A percentile compares a stretch with the other conserved stretches of the same genome.
Conservation (phyloP, 2,329 filamentous ascomycete genomes). For the Aspergillus sp. region DNA sequence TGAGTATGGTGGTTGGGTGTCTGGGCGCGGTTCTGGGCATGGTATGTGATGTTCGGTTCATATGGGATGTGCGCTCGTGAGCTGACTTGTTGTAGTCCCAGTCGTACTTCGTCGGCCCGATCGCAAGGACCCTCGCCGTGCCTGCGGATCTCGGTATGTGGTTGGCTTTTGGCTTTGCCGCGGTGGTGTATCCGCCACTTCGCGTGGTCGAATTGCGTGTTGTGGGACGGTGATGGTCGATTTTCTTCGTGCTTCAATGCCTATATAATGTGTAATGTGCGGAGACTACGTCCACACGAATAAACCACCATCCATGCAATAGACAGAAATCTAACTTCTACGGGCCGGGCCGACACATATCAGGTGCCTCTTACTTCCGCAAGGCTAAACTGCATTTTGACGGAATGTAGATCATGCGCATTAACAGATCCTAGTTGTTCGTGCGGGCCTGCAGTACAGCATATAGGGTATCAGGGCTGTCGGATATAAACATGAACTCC, state of each 20-base stretch:
- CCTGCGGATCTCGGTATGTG: slow-evolving; percentile 36
- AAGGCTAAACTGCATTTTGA: not conserved
- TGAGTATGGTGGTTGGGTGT: slow-evolving; percentile 34
- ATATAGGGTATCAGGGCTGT: not conserved
- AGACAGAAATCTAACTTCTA: too few species aligned
- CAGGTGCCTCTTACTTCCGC: too few species aligned
- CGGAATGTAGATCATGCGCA: not conserved
- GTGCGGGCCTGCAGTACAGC: not conserved
- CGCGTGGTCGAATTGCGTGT: slow-evolving; percentile 28
- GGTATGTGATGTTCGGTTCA: slow-evolving; percentile 16
- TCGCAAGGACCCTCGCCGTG: slow-evolving; percentile 26
- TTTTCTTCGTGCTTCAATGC: not conserved
- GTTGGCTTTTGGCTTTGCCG: slow-evolving; percentile 31
- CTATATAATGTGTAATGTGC: not conserved
- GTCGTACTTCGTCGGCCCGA: slow-evolving; percentile 34
- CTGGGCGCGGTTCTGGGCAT: slow-evolving; percentile 39
- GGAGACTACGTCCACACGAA: too few species aligned
- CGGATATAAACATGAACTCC: not conserved
- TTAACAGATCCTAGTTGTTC: too few species aligned
- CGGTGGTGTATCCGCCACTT: slow-evolving; percentile 30
- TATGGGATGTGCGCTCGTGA: not conserved
- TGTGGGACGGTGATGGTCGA: slow-evolving; percentile 20
- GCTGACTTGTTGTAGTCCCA: slow-evolving; percentile 23
- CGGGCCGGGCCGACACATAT: too few species aligned
- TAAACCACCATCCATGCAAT: too few species aligned